Conservation (phyloP, 345 rosid species). For the Gossypium herbaceum region DNA sequence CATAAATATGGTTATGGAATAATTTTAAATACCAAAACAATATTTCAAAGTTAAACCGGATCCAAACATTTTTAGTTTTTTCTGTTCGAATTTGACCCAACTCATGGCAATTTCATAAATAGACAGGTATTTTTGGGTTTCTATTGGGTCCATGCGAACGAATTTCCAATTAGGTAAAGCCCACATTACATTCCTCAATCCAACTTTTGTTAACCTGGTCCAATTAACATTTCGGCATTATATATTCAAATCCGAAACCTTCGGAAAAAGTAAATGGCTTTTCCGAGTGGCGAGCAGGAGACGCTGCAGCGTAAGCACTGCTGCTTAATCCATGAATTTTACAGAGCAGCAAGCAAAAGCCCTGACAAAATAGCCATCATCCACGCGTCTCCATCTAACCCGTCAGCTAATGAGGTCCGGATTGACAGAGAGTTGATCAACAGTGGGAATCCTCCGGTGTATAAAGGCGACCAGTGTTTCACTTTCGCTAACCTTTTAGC, state of each 20-base stretch:
- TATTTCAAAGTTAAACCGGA: no score
- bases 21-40: no score
- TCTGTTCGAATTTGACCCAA: no score
- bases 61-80: no score
- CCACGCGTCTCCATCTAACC: slow-evolving; percentile 30
- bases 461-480: slow-evolving; percentile 61
- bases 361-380: slow-evolving; percentile 52
- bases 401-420: slow-evolving; percentile 14
- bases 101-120: no score
- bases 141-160: no score
- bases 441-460: slow-evolving; percentile 34
- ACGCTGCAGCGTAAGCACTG: slow-evolving; percentile 27
- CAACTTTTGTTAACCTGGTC: neutral
- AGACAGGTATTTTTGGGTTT: no score
- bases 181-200: no score
- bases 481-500: slow-evolving; percentile 47
- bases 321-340: slow-evolving; percentile 70
- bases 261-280: neutral
- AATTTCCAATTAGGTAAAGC: no score
- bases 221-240: no score
- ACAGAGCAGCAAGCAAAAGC: slow-evolving; percentile 41
- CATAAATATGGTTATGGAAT: no score
- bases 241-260: no score
- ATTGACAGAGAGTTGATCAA: slow-evolving; percentile 19
- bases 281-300: slow-evolving; percentile 8